Evolutionary conservation across 2,329 filamentous ascomycete genomes (phyloP).

Genomic region (Fusarium incarnatum): DNA sequence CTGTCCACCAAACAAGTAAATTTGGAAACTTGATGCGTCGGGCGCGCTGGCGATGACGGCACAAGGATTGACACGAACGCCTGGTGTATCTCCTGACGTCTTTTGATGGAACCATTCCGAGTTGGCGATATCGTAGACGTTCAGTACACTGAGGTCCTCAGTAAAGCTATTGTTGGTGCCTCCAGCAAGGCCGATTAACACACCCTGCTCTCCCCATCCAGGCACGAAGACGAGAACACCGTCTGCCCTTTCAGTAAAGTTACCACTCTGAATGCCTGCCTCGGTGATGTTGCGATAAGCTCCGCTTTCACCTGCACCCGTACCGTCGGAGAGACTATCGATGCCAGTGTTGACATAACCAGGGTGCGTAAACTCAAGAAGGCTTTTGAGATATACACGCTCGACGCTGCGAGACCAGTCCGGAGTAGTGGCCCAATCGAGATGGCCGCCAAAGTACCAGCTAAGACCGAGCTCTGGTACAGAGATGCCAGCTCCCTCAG

Average conservation of each 20-base stretch:
- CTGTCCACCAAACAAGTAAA: conserved; percentile 84
- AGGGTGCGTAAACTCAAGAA: conserved; percentile 82
- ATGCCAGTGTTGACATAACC: conserved; percentile 74
- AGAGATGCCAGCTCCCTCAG: conserved; percentile 78
- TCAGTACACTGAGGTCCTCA: conserved; percentile 64
- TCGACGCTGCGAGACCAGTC: conserved; percentile 75
- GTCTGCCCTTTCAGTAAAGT: conserved; percentile 80
- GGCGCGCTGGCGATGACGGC: conserved; percentile 71
- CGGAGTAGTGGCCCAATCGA: conserved; percentile 68
- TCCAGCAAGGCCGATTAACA: conserved; percentile 78
- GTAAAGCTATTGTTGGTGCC: conserved; percentile 77
- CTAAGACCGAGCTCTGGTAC: conserved; percentile 76
- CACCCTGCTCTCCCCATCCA: conserved; percentile 76
- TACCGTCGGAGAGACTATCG: conserved; percentile 62
- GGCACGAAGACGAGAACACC: conserved; percentile 79
- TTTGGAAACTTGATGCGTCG: conserved; percentile 79
- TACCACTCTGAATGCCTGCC: conserved; percentile 73
- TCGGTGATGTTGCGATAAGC: conserved; percentile 80
- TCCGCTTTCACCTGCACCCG: conserved; percentile 70
- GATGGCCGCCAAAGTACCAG: conserved; percentile 83
- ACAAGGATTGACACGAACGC: conserved; percentile 68
- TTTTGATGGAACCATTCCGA: conserved; percentile 70
- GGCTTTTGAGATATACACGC: conserved; percentile 77
- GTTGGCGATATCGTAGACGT: conserved; percentile 75
- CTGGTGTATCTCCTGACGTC: conserved; percentile 65